These are phyloP conservation scores for Coemansia sp. DNA, from an alignment of 192 early-diverging fungal species.

Conservation along the genomic window DNA sequence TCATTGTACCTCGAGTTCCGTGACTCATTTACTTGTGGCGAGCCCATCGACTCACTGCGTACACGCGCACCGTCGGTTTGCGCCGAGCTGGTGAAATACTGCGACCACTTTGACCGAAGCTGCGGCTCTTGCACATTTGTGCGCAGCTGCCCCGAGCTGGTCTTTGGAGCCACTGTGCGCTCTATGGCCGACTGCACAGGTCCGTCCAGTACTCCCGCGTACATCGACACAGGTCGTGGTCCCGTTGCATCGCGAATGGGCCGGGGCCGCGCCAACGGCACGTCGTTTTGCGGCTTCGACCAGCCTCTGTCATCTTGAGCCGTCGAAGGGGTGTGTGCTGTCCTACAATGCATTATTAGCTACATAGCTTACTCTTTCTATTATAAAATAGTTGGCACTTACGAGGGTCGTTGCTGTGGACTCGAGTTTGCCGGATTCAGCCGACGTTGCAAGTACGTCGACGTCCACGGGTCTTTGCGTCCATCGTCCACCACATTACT, in stretches of 20 bases:
- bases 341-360: too few species aligned
- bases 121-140: slow-evolving; percentile 5
- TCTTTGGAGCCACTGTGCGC: slow-evolving; percentile 26
- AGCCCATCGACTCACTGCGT: slow-evolving; percentile 31
- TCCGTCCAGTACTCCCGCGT: slow-evolving; percentile 26
- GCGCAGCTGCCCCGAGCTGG: slow-evolving; percentile 12
- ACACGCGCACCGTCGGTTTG: slow-evolving; percentile 1
- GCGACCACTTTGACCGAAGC: slow-evolving; percentile 45
- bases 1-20: slow-evolving; percentile 18
- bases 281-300: background rate
- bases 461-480: slow-evolving; percentile 49
- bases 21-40: too few species aligned
- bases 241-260: slow-evolving; percentile 31
- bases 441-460: slow-evolving; percentile 43
- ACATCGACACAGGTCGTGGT: slow-evolving; percentile 38
- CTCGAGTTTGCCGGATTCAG: slow-evolving; percentile 18
- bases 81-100: slow-evolving; percentile 49
- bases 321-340: too few species aligned
- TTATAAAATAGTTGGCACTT: background rate
- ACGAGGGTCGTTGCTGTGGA: slow-evolving; percentile 19
- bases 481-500: slow-evolving; percentile 13
- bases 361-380: too few species aligned
- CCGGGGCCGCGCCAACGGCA: slow-evolving; percentile 24
- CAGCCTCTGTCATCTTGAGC: background rate
- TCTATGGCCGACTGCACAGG: slow-evolving; percentile 44